A percentile compares a stretch with the other conserved stretches of the same genome.
phyloP scores from a whole-genome alignment of 140 eudicot genomes.

The Oenanthe javanica region DNA sequence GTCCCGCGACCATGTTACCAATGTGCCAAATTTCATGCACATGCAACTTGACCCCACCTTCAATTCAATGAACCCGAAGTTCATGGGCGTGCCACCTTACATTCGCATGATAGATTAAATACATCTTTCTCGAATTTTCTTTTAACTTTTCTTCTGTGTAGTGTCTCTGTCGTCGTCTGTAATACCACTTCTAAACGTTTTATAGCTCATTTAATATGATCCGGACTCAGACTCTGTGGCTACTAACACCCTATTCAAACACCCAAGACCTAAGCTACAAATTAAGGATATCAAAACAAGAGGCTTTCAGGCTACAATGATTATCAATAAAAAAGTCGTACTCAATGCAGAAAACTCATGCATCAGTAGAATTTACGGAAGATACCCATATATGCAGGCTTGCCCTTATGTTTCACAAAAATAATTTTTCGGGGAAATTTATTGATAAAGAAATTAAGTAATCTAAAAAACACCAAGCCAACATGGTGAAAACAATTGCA shows the following conservation, averaged over 20 bases:
- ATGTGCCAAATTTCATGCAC: conserved; percentile 18
- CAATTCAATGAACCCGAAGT: not conserved
- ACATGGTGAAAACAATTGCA: not conserved
- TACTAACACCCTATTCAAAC: not conserved
- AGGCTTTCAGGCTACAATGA: not conserved
- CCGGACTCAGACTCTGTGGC: not conserved
- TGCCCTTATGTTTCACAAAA: not conserved
- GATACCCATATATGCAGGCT: not conserved
- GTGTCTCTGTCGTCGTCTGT: not conserved
- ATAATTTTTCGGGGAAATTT: not conserved
- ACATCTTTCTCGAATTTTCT: not conserved
- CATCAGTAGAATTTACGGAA: too few relatives aligned
- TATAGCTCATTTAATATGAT: not conserved
- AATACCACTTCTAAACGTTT: not conserved
- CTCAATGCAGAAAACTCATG: not conserved
- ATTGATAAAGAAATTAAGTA: not conserved
- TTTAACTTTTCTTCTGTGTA: not conserved
- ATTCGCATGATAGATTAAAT: not conserved
- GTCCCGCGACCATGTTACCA: conserved; percentile 11
- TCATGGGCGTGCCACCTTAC: not conserved
- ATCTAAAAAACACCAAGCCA: not conserved
- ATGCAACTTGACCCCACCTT: conserved; percentile 19
- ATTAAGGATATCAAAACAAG: not conserved
- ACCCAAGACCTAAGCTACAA: not conserved
- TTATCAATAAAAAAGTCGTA: not conserved